Conservation (phyloP, 768 basidiomycete species). For the Tephrocybe sp. region DNA sequence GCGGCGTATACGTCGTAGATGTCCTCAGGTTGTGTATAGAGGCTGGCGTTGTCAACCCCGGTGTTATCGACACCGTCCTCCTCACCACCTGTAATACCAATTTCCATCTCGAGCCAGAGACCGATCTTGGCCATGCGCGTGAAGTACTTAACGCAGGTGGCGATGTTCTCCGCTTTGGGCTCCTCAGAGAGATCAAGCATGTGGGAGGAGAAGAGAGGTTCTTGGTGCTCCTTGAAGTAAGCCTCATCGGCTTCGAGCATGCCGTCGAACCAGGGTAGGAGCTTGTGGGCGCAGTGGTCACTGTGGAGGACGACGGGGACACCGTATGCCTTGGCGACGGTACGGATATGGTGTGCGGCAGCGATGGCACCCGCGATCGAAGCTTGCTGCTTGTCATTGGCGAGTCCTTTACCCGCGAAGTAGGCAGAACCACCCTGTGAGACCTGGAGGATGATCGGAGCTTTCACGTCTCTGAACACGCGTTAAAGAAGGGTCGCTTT, state of each 20-base stretch:
- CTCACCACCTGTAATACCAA: conserved; percentile 99
- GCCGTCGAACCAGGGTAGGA: conserved; percentile 98
- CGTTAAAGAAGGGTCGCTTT: conserved; percentile 15
- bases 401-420: conserved; percentile 94
- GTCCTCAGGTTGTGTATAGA: conserved; percentile 98
- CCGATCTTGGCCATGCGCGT: conserved; percentile 90
- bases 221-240: conserved; percentile 87
- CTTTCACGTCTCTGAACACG: conserved; percentile 78
- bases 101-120: conserved; percentile 99
- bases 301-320: conserved; percentile 97
- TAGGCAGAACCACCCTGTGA: conserved; percentile 97
- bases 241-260: conserved; percentile 97
- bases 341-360: conserved; percentile 89
- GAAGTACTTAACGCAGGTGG: conserved; percentile 91
- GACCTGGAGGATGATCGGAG: conserved; percentile 96
- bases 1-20: conserved; percentile 89
- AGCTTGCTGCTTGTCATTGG: conserved; percentile 94
- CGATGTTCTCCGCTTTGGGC: conserved; percentile 92
- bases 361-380: conserved; percentile 92
- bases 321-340: conserved; percentile 88
- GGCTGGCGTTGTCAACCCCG: conserved; percentile 84
- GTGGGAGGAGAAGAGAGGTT: conserved; percentile 93
- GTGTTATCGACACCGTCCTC: conserved; percentile 99
- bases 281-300: conserved; percentile 98
- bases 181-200: conserved; percentile 98